Base-by-base conservation (phyloP, 2,329 filamentous ascomycete genomes). In the Arthroderma uncinatum region DNA sequence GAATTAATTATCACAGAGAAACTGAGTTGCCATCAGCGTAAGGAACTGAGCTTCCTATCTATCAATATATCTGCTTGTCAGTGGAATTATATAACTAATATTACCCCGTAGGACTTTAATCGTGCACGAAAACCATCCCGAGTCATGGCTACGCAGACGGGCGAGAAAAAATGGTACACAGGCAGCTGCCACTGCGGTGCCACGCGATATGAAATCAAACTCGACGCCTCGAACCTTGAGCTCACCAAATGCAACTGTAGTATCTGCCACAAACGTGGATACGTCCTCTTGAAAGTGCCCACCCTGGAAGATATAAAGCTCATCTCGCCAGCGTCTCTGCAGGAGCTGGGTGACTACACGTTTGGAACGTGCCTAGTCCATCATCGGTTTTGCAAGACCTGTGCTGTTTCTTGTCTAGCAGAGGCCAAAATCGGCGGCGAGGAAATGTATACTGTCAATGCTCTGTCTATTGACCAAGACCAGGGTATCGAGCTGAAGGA, bases 101-200 rank as follows among this genome's bases (percentile, higher is more conserved):
- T 2, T 37, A 12, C 34, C 9, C 34, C 9, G n/a, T 3, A 37
- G 34, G 3, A 9, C 34, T 37, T 5, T 10, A 12, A 2, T 37
- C 34, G 34, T 2, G 9, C 9, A 37, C 34, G 14, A 10, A 9
- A 37, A 30, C 28, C 7, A 7, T 30, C 34, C 14, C 12, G 4
- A 37, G 34, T 3, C 10, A 37, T 37, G 34, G 9, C 3, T 10
- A 37, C 34, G 34, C 34, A 37, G 14, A n/a, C 34, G 3, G 34
- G 4, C 9, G 34, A 37, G 34, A 37, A 37, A 9, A 37, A 37
- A 37, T 37, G 34, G 34, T 60, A 59, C 56, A 55, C 37, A 2
- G 58, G 60, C 50, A 44, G 60, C 58, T 61, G 60, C 50, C 60
- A 61, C 58, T 61, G 60, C 42, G 58, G 58, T 37, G 54, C 54